These are phyloP conservation scores for Gossypium gossypioides DNA, from an alignment of 441 rosid species.

Conservation along the genomic window DNA sequence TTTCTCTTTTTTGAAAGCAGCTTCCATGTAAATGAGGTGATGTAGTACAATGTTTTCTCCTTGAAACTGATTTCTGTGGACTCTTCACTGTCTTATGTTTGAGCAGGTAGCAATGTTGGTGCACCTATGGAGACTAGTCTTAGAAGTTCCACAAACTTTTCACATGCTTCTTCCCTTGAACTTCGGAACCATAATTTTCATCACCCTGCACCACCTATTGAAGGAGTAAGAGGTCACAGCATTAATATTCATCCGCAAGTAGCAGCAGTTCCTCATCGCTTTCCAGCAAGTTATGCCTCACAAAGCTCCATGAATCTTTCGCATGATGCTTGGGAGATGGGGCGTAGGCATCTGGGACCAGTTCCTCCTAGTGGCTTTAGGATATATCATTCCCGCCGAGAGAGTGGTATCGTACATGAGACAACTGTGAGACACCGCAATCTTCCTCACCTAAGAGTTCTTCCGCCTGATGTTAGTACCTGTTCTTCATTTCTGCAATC, in stretches of 20 bases:
- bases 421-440: slow-evolving; percentile 35
- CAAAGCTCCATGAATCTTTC: slow-evolving; percentile 29
- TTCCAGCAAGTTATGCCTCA: slow-evolving; percentile 33
- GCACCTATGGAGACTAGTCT: slow-evolving; percentile 40
- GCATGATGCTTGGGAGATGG: slow-evolving; percentile 42
- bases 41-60: not conserved
- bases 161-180: slow-evolving; percentile 32
- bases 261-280: slow-evolving; percentile 32
- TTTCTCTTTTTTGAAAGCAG: not conserved
- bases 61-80: not conserved
- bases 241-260: slow-evolving; percentile 40
- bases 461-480: slow-evolving; percentile 45
- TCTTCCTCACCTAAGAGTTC: slow-evolving; percentile 47
- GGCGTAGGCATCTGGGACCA: slow-evolving; percentile 42
- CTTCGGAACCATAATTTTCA: slow-evolving; percentile 35
- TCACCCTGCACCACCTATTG: slow-evolving; percentile 37
- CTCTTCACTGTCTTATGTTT: not conserved
- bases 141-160: slow-evolving; percentile 37
- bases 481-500: slow-evolving; percentile 6
- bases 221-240: slow-evolving; percentile 52
- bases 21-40: not conserved
- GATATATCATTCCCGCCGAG: slow-evolving; percentile 38
- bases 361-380: slow-evolving; percentile 42
- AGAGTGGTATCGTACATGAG: slow-evolving; percentile 30
- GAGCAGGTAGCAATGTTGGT: slow-evolving; percentile 38